A percentile compares a stretch with the other conserved stretches of the same genome.
These are phyloP conservation scores for Linanthus parryae DNA, from an alignment of 148 eudicot species.

Conservation along the genomic window DNA sequence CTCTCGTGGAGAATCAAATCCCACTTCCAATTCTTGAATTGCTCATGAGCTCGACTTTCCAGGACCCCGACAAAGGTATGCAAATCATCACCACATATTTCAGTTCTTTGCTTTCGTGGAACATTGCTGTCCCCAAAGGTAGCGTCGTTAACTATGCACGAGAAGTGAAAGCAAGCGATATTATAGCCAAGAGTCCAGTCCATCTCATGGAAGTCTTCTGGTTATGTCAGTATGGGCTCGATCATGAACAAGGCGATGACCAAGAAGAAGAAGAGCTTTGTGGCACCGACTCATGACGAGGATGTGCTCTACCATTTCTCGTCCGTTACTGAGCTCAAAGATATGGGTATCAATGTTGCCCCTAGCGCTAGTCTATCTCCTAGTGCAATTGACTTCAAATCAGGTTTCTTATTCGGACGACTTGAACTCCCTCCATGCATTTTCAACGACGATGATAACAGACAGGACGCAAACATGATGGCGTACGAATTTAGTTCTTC, in stretches of 20 bases:
- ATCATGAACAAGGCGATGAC: not conserved
- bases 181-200: too few species aligned
- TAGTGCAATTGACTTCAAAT: not conserved
- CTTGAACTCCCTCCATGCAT: constrained; percentile 4
- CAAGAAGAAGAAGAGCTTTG: not conserved
- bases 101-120: not conserved
- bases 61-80: not conserved
- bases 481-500: not conserved
- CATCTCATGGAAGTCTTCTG: too few species aligned
- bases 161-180: too few species aligned
- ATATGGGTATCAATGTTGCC: not conserved
- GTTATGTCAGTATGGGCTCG: not conserved
- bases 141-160: too few species aligned
- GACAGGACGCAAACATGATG: not conserved
- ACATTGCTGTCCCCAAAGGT: not conserved
- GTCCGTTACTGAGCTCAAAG: constrained; percentile 2
- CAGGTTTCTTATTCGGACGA: not conserved
- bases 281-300: too few species aligned
- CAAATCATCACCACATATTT: not conserved
- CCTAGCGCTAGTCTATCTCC: not conserved
- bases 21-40: constrained; percentile 1
- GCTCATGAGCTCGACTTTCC: not conserved
- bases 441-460: not conserved
- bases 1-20: constrained; percentile 15
- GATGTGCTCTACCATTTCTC: not conserved